Evolutionary conservation across 352 stramenopile species (phyloP).

Genomic region (Ophiocytium majus): DNA sequence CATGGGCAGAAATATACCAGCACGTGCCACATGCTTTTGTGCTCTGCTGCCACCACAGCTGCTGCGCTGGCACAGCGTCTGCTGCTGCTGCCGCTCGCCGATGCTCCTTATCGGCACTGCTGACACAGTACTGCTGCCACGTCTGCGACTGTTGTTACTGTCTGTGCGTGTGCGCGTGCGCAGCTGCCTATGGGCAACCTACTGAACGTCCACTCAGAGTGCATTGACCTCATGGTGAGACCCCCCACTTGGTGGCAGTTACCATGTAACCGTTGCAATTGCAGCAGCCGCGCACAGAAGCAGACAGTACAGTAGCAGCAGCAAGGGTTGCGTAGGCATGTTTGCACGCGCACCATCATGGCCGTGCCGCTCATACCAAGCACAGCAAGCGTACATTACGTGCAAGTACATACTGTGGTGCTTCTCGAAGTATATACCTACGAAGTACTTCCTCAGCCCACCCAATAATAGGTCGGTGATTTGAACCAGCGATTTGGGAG

Average conservation of each 20-base stretch:
- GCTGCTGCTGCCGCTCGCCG: neutral
- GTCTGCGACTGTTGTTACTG: neutral
- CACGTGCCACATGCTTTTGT: no score
- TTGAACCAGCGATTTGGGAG: no score
- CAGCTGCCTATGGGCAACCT: conserved; percentile 19
- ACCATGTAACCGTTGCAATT: no score
- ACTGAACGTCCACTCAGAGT: conserved; percentile 1
- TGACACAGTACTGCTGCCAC: neutral
- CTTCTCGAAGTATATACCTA: no score
- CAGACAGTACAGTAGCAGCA: conserved; percentile 16
- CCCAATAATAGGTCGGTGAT: no score
- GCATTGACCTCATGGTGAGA: neutral
- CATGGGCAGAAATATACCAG: no score
- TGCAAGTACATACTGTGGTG: no score
- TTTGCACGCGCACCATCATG: neutral
- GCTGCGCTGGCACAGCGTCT: neutral
- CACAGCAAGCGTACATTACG: no score
- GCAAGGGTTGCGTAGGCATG: neutral
- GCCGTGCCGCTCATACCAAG: neutral
- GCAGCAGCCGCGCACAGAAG: no score
- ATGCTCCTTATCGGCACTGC: neutral
- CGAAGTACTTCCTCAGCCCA: no score
- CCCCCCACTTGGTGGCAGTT: no score
- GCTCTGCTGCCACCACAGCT: neutral
- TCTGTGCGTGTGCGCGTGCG: neutral